Evolutionary conservation across 768 basidiomycete species (phyloP).

Genomic region (Mycena vulgaris): DNA sequence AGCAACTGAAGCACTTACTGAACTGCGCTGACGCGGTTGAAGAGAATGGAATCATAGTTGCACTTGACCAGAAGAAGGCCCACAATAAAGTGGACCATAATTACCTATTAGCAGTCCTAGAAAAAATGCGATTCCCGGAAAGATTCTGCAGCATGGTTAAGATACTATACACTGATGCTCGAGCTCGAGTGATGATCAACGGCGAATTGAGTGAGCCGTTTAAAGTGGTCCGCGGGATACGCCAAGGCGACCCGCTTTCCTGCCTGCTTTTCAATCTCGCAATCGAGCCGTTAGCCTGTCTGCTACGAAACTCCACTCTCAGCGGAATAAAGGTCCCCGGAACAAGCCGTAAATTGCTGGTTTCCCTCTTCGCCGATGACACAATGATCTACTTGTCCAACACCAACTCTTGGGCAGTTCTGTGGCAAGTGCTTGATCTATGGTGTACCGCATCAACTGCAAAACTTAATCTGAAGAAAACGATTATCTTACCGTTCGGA

Average conservation of each 20-base stretch:
- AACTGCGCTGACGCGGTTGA: no score
- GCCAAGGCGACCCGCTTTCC: constrained; percentile 20
- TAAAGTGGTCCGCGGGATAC: neutral
- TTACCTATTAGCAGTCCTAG: no score
- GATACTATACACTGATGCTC: no score
- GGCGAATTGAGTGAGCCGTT: constrained; percentile 16
- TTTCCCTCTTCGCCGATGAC: constrained; percentile 47
- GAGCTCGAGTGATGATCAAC: constrained; percentile 16
- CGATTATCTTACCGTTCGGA: no score
- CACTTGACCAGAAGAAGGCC: no score
- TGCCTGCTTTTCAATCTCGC: constrained; percentile 17
- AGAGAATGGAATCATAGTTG: no score
- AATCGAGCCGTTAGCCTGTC: neutral
- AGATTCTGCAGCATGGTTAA: no score
- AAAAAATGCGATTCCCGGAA: no score
- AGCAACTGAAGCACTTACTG: no score
- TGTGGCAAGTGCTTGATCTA: constrained; percentile 1
- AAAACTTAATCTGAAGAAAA: constrained; percentile 41
- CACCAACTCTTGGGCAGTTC: neutral
- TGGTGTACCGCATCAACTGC: constrained; percentile 34
- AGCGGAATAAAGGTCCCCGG: constrained; percentile 40
- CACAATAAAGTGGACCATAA: no score
- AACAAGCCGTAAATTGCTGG: constrained; percentile 6
- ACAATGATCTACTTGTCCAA: constrained; percentile 40
- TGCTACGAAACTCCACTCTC: constrained; percentile 37